Percentiles rank a stretch among this genome's conserved stretches.
These are phyloP conservation scores for Achaetomiella virescens DNA, from an alignment of 495 filamentous ascomycete genomes.

Conservation along the genomic window DNA sequence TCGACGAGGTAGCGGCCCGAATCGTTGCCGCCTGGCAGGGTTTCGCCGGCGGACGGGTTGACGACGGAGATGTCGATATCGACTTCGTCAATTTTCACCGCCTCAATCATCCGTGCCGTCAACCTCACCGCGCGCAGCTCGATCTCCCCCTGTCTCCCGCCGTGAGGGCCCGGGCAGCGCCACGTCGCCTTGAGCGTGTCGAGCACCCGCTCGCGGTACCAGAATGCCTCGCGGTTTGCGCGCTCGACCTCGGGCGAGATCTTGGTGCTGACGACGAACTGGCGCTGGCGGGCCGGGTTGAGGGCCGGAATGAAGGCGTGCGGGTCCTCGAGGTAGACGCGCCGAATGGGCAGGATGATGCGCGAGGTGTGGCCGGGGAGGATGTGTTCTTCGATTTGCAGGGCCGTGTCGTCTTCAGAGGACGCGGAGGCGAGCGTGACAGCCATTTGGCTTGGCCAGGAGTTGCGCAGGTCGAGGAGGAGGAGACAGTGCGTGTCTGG, in stretches of 20 bases:
- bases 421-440: slow-evolving; percentile 42
- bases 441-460: slow-evolving; percentile 71
- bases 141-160: slow-evolving; percentile 58
- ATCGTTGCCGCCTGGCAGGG: not conserved
- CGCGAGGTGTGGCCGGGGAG: slow-evolving; percentile 75
- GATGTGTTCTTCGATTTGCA: slow-evolving; percentile 47
- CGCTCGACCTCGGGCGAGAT: slow-evolving; percentile 73
- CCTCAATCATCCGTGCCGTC: slow-evolving; percentile 73
- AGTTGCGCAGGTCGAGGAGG: slow-evolving; percentile 78
- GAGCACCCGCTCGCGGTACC: slow-evolving; percentile 83
- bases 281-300: slow-evolving; percentile 67
- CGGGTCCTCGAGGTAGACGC: slow-evolving; percentile 70
- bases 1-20: slow-evolving; percentile 35
- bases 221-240: slow-evolving; percentile 76
- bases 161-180: slow-evolving; percentile 40
- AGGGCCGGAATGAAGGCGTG: slow-evolving; percentile 72
- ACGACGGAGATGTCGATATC: slow-evolving; percentile 57
- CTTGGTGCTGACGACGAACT: slow-evolving; percentile 84
- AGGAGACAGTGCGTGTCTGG: slow-evolving; percentile 68
- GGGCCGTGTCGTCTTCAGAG: slow-evolving; percentile 19
- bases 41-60: slow-evolving; percentile 16
- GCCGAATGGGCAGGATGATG: slow-evolving; percentile 67
- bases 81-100: slow-evolving; percentile 73
- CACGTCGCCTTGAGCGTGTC: slow-evolving; percentile 64
- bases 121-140: slow-evolving; percentile 71